Base-by-base conservation (phyloP, 306 rosid species). In the Vachellia collinsii region DNA sequence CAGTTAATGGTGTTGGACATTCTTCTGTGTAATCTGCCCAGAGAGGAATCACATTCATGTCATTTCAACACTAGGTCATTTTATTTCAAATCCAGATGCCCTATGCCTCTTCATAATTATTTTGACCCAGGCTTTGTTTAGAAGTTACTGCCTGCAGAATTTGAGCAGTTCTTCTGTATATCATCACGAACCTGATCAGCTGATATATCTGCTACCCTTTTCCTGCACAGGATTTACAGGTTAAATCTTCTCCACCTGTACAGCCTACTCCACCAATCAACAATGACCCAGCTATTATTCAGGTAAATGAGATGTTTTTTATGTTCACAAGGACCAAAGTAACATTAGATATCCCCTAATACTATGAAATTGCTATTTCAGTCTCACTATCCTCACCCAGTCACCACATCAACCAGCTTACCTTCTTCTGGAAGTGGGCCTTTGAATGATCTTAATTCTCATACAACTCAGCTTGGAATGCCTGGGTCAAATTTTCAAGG, bases 251-350 rank as follows among this genome's bases (percentile, higher is more conserved):
- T 75, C 97, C 97, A 75, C 92, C 97, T 72, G 85, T 77, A 82
- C 93, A 90, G 82, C 88, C 97, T 75, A 76, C 87, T 51, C 84
- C 84, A 56, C 89, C 84, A 25, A 81, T 90, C 75, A 93, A 90
- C 82, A 86, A 88, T 75, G 97, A 93, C 62, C 98, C 94, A 47
- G 97, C 98, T 75, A 93, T 93, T 85, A 93, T 93, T 79, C 97
- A 91, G 92, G 98, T 91, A 77, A 81, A 54, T 66, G 65, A 73
- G 65, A 0, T 46, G 5, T 41, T 22, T 56, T 59, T 50, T n/a
- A 12, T 44, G 16, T 65, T 51, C 48, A 51, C 41, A 70, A 61
- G 70, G 72, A 34, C 65, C 42, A 77, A 77, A 43, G 12, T 58
- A 22, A 11, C 81, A 71, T 63, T 48, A 43, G 22, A 7, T 38